These are phyloP conservation scores for Phlebopus sp. DNA, from an alignment of 1,284 basidiomycete species.

Conservation along the genomic window DNA sequence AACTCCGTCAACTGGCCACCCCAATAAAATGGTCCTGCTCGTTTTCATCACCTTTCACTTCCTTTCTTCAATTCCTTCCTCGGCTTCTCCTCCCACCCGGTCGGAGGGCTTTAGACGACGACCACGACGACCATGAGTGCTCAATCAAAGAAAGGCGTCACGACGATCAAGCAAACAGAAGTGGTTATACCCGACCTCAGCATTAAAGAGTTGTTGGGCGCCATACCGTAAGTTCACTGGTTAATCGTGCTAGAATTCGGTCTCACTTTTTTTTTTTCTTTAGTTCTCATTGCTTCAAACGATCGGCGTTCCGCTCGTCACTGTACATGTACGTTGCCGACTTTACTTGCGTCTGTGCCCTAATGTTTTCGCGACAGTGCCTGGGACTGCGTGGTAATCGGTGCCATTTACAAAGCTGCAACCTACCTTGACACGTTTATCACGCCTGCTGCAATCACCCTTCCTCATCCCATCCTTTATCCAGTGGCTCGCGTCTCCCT, in stretches of 20 bases:
- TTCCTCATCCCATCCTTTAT: constrained; percentile 67
- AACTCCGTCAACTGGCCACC: constrained; percentile 15
- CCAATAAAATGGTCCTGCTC: constrained; percentile 22
- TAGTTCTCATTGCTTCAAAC: constrained; percentile 90
- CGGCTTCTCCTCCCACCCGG: constrained; percentile 9
- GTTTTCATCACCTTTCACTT: not conserved
- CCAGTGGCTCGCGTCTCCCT: constrained; percentile 63
- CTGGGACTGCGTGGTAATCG: constrained; percentile 76
- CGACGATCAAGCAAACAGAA: constrained; percentile 54
- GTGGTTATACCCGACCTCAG: constrained; percentile 78
- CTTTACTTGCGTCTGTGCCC: constrained; percentile 4
- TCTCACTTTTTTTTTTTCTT: constrained; percentile 1
- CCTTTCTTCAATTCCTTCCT: not conserved
- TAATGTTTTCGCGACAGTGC: constrained; percentile 41
- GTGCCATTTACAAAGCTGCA: constrained; percentile 67
- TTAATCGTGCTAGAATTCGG: not conserved
- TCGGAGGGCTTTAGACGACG: constrained; percentile 2
- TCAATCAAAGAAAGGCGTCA: constrained; percentile 18
- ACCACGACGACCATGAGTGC: constrained; percentile 22
- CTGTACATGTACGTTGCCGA: constrained; percentile 66
- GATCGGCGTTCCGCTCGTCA: constrained; percentile 84
- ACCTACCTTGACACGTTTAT: constrained; percentile 68
- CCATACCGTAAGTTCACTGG: constrained; percentile 72
- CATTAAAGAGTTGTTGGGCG: constrained; percentile 83
- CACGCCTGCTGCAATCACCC: constrained; percentile 49